These are phyloP conservation scores for Gloeostereum incarnatum DNA, from an alignment of 768 basidiomycete species.

Conservation along the genomic window DNA sequence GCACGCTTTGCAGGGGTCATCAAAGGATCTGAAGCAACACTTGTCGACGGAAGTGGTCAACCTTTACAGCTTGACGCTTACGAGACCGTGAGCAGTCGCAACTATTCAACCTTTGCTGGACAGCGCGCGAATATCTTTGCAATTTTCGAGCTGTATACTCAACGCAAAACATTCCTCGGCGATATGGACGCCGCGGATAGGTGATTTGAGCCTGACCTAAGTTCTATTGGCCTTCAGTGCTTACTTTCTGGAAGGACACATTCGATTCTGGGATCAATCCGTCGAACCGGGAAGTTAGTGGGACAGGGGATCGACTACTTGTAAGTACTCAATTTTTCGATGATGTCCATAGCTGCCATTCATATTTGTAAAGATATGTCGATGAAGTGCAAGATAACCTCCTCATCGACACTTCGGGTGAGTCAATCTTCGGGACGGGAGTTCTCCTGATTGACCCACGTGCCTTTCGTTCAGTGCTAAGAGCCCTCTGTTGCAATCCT, in stretches of 20 bases:
- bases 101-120: constrained; percentile 43
- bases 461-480: constrained; percentile 33
- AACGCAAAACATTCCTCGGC: constrained; percentile 27
- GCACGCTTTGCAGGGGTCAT: constrained; percentile 38
- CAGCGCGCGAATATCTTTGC: constrained; percentile 39
- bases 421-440: not conserved
- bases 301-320: constrained; percentile 44
- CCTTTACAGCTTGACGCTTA: constrained; percentile 38
- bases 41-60: constrained; percentile 19
- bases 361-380: constrained; percentile 40
- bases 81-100: constrained; percentile 35
- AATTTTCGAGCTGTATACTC: constrained; percentile 44
- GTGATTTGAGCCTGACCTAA: constrained; percentile 15
- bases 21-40: constrained; percentile 55
- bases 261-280: constrained; percentile 28
- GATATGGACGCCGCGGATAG: constrained; percentile 56
- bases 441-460: not conserved
- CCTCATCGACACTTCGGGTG: constrained; percentile 53
- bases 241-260: constrained; percentile 32
- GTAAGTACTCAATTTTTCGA: constrained; percentile 22
- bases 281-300: constrained; percentile 15
- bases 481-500: constrained; percentile 52
- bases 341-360: not conserved
- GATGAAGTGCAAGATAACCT: constrained; percentile 72
- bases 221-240: not conserved